Conservation (phyloP, 148 eudicot species). For the Dianthus caryophyllus region DNA sequence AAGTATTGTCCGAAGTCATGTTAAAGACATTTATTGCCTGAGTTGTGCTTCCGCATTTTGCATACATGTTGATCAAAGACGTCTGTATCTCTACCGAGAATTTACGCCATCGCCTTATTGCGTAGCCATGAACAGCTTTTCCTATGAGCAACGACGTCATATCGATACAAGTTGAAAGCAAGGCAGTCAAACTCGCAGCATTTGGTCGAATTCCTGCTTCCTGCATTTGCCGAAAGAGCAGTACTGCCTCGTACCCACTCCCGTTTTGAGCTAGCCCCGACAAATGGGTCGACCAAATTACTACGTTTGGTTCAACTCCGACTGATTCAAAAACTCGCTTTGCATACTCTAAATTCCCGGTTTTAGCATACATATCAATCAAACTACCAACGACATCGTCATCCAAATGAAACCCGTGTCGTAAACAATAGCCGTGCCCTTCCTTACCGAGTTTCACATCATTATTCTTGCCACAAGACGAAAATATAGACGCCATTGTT, state of each 20-base stretch:
- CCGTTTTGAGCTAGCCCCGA: conserved; percentile 46
- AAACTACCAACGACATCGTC: conserved; percentile 38
- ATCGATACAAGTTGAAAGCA: conserved; percentile 38
- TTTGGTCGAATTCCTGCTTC: conserved; percentile 37
- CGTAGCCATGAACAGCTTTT: conserved; percentile 40
- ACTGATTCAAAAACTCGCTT: conserved; percentile 36
- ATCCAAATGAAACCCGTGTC: conserved; percentile 36
- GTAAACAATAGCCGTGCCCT: conserved; percentile 43
- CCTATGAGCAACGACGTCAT: conserved; percentile 32
- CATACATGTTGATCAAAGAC: conserved; percentile 53
- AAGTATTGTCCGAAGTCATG: conserved; percentile 24
- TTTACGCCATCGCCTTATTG: conserved; percentile 21
- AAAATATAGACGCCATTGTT: conserved; percentile 39
- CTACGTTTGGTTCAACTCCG: conserved; percentile 36
- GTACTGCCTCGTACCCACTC: conserved; percentile 27
- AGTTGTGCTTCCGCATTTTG: conserved; percentile 43
- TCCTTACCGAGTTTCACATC: conserved; percentile 40
- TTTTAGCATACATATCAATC: conserved; percentile 50
- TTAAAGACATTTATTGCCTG: conserved; percentile 32
- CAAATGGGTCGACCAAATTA: conserved; percentile 45
- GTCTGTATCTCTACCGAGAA: conserved; percentile 31
- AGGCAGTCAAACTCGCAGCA: conserved; percentile 28
- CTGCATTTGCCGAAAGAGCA: conserved; percentile 35
- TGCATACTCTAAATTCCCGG: conserved; percentile 32
- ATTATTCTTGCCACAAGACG: conserved; percentile 32